Evolutionary conservation across 2,329 filamentous ascomycete genomes (phyloP).

Genomic region (Xylariaceae sp.): DNA sequence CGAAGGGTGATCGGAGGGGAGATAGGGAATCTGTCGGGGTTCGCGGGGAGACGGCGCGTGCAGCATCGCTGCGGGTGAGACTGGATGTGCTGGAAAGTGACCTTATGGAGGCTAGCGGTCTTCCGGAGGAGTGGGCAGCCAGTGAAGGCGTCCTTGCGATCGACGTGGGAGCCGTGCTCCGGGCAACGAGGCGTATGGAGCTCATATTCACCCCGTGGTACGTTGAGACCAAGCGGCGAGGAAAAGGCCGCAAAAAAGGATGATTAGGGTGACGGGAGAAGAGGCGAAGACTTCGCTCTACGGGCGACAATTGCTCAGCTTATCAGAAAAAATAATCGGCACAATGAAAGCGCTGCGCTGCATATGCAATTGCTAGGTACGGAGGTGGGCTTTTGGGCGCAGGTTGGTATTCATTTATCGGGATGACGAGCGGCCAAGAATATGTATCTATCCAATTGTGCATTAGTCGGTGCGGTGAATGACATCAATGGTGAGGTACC

Average conservation of each 20-base stretch:
- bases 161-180: constrained; percentile 41
- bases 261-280: constrained; percentile 19
- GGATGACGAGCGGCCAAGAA: neutral
- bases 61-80: constrained; percentile 27
- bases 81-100: constrained; percentile 37
- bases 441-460: neutral
- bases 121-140: constrained; percentile 36
- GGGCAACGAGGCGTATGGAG: constrained; percentile 38
- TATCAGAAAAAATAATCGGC: constrained; percentile 26
- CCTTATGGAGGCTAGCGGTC: constrained; percentile 45
- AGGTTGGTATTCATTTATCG: neutral
- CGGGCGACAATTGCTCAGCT: constrained; percentile 21
- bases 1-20: constrained; percentile 43
- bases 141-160: constrained; percentile 40
- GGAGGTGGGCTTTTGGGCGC: neutral
- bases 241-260: constrained; percentile 16
- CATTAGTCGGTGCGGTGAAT: no score
- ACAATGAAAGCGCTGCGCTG: constrained; percentile 2
- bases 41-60: constrained; percentile 27
- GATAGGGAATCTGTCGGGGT: constrained; percentile 31
- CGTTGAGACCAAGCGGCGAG: constrained; percentile 12
- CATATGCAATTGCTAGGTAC: neutral
- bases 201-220: constrained; percentile 38
- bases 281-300: constrained; percentile 14
- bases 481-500: no score